Evolutionary conservation across 257 asterid genomes (phyloP).

Genomic region (Ilex asprella): DNA sequence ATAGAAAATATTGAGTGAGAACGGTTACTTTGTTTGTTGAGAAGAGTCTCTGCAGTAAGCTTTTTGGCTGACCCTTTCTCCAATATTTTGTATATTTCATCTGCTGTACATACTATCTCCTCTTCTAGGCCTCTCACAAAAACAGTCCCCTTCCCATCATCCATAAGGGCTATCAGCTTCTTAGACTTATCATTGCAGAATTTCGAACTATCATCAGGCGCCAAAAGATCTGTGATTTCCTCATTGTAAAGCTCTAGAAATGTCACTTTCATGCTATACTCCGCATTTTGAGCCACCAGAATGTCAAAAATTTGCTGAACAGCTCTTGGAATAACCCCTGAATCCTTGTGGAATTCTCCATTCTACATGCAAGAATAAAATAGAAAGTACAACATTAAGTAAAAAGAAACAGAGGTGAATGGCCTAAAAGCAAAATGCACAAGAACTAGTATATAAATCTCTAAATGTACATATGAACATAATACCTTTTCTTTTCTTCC

Average conservation of each 20-base stretch:
- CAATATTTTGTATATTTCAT: constrained; percentile 36
- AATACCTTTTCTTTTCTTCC: constrained; percentile 43
- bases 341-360: constrained; percentile 31
- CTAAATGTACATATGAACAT: neutral
- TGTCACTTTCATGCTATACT: constrained; percentile 46
- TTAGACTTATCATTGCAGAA: constrained; percentile 22
- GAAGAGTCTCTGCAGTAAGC: constrained; percentile 41
- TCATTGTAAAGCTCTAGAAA: constrained; percentile 61
- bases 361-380: constrained; percentile 15
- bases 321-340: constrained; percentile 54
- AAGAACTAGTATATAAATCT: neutral
- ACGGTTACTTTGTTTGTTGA: constrained; percentile 54
- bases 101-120: constrained; percentile 37
- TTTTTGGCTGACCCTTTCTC: constrained; percentile 46
- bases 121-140: constrained; percentile 50
- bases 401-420: neutral
- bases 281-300: constrained; percentile 36
- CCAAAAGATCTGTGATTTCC: constrained; percentile 55
- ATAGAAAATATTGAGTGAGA: constrained; percentile 53
- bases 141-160: constrained; percentile 51
- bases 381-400: neutral
- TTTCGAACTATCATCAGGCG: constrained; percentile 27
- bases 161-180: constrained; percentile 42
- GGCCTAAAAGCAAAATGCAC: neutral
- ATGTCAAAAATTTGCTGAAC: constrained; percentile 40